Evolutionary conservation across 2,329 filamentous ascomycete genomes (phyloP), one percentile per base, ranked within the genome.

Genomic region (Sporothrix globosa): DNA sequence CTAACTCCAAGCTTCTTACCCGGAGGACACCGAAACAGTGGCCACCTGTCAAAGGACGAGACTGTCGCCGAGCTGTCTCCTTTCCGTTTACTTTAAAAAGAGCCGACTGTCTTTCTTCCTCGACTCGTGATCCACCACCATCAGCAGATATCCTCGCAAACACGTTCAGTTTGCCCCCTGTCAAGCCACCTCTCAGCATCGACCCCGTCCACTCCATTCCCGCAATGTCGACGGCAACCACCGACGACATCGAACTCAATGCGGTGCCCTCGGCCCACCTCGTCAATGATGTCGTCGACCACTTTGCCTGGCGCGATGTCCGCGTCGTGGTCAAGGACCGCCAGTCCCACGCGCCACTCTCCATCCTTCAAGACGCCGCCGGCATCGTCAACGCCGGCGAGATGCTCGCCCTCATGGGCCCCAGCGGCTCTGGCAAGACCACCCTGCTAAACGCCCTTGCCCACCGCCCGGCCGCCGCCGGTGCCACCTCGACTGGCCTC

Each of bases 361-460:
- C 84, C 21, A 88, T 94, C 71, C 83, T 94, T 4, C 83, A 86
- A 44, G 82, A 86, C 74, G 85, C 90, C 63, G 84, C 85, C 75
- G 91, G 91, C 13, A 80, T 87, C 67, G 86, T 91, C 58, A 81
- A 88, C 77, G 88, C 90, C 44, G 88, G 91, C 41, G 89, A 93
- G 76, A 82, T 94, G 54, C 85, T 92, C 72, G 93, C 92, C 52
- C 80, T 96, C 60, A 95, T 96, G 91, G 93, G 93, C 30, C 92
- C 92, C 10, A 85, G 83, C 44, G 86, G 86, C 4, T 85, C 87
- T 70, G 93, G 93, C 67, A 97, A 97, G 79, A 96, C 93, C 0
- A 96, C 92, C 0, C 84, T 97, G 0, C 84, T 97, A 48, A 94
- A 96, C 77, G 87, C 91, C 5, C 87, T 96, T 17, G 92, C 93